Conservation (phyloP, 1,284 basidiomycete genomes). For the Meira miltonrushii region DNA sequence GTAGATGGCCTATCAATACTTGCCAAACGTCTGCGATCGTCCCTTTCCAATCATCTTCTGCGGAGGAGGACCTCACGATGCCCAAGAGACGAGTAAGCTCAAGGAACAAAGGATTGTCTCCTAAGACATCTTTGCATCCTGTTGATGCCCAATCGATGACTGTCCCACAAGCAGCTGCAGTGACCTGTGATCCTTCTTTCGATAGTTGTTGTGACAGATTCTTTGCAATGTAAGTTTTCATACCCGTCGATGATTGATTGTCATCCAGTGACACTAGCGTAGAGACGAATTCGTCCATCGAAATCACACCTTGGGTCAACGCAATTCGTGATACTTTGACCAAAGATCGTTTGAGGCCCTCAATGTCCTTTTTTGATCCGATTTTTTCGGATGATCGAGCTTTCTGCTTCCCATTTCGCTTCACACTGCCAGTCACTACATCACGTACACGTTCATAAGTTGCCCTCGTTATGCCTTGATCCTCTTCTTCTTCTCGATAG, state of each 20-base stretch:
- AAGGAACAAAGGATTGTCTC: not conserved
- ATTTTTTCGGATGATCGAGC: too few species aligned
- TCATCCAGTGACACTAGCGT: not conserved
- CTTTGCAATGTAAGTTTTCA: not conserved
- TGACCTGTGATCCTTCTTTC: not conserved
- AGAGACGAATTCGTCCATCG: not conserved
- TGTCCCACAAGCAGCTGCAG: too few species aligned
- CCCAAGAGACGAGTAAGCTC: not conserved
- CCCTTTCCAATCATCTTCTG: too few species aligned
- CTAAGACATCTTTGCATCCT: too few species aligned
- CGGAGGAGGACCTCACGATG: too few species aligned
- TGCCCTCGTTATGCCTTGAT: not conserved
- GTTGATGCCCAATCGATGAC: not conserved
- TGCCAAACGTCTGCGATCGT: conserved; percentile 1
- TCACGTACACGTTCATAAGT: not conserved
- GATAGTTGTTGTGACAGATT: not conserved
- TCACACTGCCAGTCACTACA: not conserved
- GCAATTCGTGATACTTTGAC: not conserved
- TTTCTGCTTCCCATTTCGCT: not conserved
- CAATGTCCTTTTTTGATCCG: not conserved
- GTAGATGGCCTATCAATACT: not conserved
- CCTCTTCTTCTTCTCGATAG: not conserved
- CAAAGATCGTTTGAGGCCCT: not conserved
- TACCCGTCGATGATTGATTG: not conserved
- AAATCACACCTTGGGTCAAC: not conserved